Percentiles rank a stretch among this genome's conserved stretches.
Conservation (phyloP, 768 basidiomycete genomes). For the Mrakia frigida region DNA sequence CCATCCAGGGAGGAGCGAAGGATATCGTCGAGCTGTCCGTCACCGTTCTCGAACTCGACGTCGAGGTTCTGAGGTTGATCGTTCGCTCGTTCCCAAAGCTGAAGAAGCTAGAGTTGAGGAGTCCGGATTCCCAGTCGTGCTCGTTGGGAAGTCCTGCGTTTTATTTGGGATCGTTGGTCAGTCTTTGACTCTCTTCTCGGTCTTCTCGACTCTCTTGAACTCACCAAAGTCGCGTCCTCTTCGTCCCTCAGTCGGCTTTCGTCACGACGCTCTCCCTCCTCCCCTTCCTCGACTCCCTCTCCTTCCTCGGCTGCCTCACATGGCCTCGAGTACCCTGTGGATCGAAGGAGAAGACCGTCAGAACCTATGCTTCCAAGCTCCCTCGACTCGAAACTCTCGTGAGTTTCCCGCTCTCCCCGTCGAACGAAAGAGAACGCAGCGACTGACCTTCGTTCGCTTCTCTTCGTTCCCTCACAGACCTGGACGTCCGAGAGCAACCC, state of each 20-base stretch:
- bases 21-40: not conserved
- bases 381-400: constrained; percentile 1
- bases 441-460: not conserved
- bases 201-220: too few species aligned
- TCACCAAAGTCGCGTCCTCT: not conserved
- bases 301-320: not conserved
- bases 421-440: not conserved
- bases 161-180: not conserved
- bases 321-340: not conserved
- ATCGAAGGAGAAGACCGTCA: constrained; percentile 35
- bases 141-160: not conserved
- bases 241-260: not conserved
- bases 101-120: not conserved
- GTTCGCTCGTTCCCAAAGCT: not conserved
- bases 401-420: not conserved
- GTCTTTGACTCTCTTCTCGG: not conserved
- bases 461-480: not conserved
- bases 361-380: constrained; percentile 28
- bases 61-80: not conserved
- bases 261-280: not conserved
- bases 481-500: not conserved
- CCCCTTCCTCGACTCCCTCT: not conserved
- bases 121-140: not conserved
- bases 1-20: not conserved
- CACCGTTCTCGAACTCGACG: not conserved